phyloP scores from a whole-genome alignment of 495 filamentous ascomycete species.

The Neurospora sp. region DNA sequence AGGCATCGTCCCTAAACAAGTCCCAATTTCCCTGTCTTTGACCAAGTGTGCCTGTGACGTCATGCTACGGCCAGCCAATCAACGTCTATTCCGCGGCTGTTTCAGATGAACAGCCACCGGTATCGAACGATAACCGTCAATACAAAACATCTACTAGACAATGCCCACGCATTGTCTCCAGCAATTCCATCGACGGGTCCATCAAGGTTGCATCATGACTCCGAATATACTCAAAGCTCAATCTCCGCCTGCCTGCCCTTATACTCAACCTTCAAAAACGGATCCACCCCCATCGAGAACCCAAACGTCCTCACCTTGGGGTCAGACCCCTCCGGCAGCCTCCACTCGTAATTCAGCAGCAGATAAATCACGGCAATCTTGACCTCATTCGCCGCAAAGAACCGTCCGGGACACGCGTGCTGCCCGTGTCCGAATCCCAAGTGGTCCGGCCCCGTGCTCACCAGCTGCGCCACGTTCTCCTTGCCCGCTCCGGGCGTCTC shows the following conservation, averaged over 20 bases:
- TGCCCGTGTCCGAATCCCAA: conserved; percentile 30
- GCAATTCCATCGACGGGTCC: not conserved
- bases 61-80: not conserved
- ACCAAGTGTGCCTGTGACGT: not conserved
- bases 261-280: conserved; percentile 10
- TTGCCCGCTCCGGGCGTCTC: conserved; percentile 21
- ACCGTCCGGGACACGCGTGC: conserved; percentile 33
- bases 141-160: too few species aligned
- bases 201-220: not conserved
- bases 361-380: conserved; percentile 27
- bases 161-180: not conserved
- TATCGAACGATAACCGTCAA: not conserved
- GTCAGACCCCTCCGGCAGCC: conserved; percentile 10
- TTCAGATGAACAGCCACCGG: not conserved
- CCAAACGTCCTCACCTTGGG: conserved; percentile 3
- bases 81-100: too few species aligned
- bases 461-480: conserved; percentile 35
- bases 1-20: not conserved
- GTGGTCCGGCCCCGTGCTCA: conserved; percentile 31
- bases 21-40: not conserved
- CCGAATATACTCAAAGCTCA: not conserved
- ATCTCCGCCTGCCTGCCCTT: conserved; percentile 3
- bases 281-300: conserved; percentile 5
- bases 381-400: conserved; percentile 31
- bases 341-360: conserved; percentile 30